These are phyloP conservation scores for Suillus americanus DNA, from an alignment of 768 basidiomycete species.

Conservation along the genomic window DNA sequence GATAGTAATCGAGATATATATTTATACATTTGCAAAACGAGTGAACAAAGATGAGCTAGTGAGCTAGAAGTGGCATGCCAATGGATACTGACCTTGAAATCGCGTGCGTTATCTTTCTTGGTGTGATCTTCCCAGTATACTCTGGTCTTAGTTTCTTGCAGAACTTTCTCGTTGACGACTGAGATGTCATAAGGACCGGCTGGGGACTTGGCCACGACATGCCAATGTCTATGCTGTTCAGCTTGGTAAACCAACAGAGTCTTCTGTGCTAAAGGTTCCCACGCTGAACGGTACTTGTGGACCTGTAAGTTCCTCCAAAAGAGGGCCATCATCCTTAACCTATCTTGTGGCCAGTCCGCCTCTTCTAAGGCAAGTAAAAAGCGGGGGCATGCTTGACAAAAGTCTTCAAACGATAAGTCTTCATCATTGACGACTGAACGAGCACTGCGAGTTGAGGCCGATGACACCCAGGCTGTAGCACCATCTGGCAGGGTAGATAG, in stretches of 20 bases:
- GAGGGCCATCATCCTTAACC: accelerated
- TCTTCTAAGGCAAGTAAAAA: background rate
- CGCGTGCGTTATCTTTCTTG: background rate
- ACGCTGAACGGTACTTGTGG: accelerated
- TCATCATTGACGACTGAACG: background rate
- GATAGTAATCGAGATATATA: no score
- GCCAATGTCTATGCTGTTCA: background rate
- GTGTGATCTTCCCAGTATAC: background rate
- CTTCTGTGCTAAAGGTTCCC: background rate
- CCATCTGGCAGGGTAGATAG: background rate
- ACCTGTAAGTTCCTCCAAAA: background rate
- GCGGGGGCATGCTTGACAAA: background rate
- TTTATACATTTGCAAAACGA: no score
- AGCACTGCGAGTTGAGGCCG: background rate
- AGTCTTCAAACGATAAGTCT: background rate
- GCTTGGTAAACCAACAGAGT: background rate
- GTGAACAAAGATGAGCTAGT: no score
- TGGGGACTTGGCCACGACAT: background rate
- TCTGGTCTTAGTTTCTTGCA: background rate
- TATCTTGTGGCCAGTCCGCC: background rate
- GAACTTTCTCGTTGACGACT: background rate
- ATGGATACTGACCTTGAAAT: background rate
- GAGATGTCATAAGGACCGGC: background rate
- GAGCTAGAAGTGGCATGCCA: no score
- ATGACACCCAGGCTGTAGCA: background rate